Conservation (phyloP, 2,329 filamentous ascomycete species). For the Talaromyces sp. region DNA sequence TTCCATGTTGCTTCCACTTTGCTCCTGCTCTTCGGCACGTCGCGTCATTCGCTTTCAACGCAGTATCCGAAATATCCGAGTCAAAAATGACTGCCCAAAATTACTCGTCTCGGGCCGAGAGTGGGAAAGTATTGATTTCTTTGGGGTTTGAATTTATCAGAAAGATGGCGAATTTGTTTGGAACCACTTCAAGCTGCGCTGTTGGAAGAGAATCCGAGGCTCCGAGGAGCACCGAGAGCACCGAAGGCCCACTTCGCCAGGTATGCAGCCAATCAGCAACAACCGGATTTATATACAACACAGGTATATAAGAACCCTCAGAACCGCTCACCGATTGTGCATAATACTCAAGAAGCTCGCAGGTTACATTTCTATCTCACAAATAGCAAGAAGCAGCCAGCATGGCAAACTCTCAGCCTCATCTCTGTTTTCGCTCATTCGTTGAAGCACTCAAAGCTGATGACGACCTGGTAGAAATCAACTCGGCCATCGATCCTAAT, state of each 20-base stretch:
- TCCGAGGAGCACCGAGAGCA: background rate
- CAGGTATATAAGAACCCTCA: background rate
- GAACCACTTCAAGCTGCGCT: background rate
- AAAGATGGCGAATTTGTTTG: background rate
- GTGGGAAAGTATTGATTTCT: background rate
- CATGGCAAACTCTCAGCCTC: conserved; percentile 8
- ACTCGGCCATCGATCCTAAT: conserved; percentile 39
- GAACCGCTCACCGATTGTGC: background rate
- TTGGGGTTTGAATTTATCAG: background rate
- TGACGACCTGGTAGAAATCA: conserved; percentile 40
- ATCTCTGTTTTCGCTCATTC: conserved; percentile 41
- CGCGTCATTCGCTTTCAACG: background rate
- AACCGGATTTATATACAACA: too few relatives aligned
- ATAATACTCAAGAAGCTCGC: background rate
- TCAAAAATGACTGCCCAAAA: background rate
- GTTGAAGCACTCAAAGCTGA: conserved; percentile 37
- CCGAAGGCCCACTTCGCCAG: background rate
- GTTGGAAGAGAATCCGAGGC: background rate
- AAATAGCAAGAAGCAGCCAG: background rate
- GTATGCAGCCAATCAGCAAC: background rate
- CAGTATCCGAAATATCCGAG: background rate
- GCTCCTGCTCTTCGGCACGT: background rate
- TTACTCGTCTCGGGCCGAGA: background rate
- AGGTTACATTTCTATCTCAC: background rate
- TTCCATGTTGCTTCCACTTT: background rate